phyloP scores from a whole-genome alignment of 495 filamentous ascomycete genomes.

The Penicillium pancosmium region DNA sequence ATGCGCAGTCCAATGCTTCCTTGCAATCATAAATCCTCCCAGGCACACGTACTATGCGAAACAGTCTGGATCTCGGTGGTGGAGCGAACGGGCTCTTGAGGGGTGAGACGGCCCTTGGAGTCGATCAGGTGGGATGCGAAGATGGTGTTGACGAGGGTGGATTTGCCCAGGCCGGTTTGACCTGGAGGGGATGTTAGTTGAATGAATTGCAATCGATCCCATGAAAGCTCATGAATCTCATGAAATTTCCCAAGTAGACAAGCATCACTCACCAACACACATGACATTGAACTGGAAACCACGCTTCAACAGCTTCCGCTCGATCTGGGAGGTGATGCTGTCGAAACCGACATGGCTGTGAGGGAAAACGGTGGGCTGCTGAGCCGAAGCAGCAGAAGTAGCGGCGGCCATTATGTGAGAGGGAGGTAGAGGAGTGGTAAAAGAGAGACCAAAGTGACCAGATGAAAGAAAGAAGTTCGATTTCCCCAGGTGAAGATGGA shows the following conservation, averaged over 20 bases:
- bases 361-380: constrained; percentile 72
- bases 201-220: not conserved
- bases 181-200: constrained; percentile 53
- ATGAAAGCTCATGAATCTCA: no score
- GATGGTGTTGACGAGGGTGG: constrained; percentile 99
- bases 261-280: constrained; percentile 83
- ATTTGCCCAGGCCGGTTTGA: constrained; percentile 98
- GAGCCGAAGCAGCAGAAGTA: constrained; percentile 49
- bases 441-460: not conserved
- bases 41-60: constrained; percentile 70
- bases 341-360: constrained; percentile 99
- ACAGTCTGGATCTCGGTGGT: constrained; percentile 98
- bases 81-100: constrained; percentile 87
- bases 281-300: constrained; percentile 99
- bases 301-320: constrained; percentile 98
- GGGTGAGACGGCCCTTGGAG: constrained; percentile 90
- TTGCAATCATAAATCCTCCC: not conserved
- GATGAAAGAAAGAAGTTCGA: constrained; percentile 4
- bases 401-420: constrained; percentile 54
- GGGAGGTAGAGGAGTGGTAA: constrained; percentile 2
- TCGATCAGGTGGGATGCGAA: constrained; percentile 99
- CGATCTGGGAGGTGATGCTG: constrained; percentile 97
- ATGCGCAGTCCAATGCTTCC: constrained; percentile 5
- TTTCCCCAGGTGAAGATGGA: constrained; percentile 26
- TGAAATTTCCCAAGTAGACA: no score